Evolutionary conservation across 148 eudicot species (phyloP).

Genomic region (Diospyros lotus): DNA sequence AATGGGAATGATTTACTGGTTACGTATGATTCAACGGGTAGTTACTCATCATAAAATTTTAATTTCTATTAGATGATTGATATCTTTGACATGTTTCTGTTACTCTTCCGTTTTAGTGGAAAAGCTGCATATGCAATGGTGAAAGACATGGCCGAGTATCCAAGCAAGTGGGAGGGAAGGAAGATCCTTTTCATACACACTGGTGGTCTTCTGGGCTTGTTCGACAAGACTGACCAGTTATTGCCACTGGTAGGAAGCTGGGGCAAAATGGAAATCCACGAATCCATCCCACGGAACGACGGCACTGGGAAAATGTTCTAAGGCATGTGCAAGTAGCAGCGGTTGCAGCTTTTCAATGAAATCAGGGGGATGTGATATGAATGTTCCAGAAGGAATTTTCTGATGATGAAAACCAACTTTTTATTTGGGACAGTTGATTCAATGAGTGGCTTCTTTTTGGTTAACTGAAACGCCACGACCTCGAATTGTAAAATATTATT

Average conservation of each 20-base stretch:
- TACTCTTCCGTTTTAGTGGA: slow-evolving; percentile 46
- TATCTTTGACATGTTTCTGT: neutral
- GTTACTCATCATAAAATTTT: neutral
- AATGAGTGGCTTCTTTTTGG: too few species aligned
- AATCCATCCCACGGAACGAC: slow-evolving; percentile 66
- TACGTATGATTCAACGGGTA: neutral
- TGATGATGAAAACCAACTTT: too few species aligned
- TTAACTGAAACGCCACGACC: too few species aligned
- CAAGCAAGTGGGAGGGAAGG: slow-evolving; percentile 80
- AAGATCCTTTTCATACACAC: slow-evolving; percentile 90
- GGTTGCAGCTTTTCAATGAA: too few species aligned
- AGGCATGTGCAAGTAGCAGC: neutral
- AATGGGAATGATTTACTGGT: neutral
- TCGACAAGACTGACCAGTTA: slow-evolving; percentile 69
- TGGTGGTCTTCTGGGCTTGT: slow-evolving; percentile 88
- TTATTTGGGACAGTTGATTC: too few species aligned
- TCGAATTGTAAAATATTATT: too few species aligned
- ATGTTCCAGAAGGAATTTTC: too few species aligned
- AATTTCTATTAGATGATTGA: neutral
- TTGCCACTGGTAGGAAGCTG: slow-evolving; percentile 53
- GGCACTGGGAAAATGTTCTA: slow-evolving; percentile 86
- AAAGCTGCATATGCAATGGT: slow-evolving; percentile 81
- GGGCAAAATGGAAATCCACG: slow-evolving; percentile 63
- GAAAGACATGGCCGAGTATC: slow-evolving; percentile 77
- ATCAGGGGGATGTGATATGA: too few species aligned